phyloP scores from a whole-genome alignment of 2,329 filamentous ascomycete genomes.

The Atkinsonella texensis region DNA sequence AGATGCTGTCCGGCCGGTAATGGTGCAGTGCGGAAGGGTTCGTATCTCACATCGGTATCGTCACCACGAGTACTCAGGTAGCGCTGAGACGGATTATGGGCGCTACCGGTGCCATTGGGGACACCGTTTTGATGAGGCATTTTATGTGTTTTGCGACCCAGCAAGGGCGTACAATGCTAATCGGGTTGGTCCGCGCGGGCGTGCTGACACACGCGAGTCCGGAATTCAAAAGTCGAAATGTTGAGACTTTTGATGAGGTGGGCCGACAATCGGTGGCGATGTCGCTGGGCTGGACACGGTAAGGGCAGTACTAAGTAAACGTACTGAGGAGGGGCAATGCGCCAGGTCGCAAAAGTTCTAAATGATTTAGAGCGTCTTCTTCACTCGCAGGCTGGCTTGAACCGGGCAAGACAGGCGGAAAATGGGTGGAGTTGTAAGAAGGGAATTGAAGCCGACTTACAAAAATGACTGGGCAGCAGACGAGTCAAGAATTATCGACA shows the following conservation, averaged over 20 bases:
- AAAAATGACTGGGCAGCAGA: neutral
- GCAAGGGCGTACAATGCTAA: neutral
- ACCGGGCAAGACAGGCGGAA: no score
- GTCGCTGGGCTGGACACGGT: neutral
- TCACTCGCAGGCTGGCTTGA: no score
- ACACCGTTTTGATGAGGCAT: conserved; percentile 32
- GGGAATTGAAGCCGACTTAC: neutral
- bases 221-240: neutral
- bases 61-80: conserved; percentile 40
- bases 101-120: conserved; percentile 20
- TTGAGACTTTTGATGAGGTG: neutral
- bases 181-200: neutral
- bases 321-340: conserved; percentile 2
- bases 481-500: neutral
- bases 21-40: neutral
- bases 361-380: neutral
- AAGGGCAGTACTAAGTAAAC: neutral
- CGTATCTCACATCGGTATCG: conserved; percentile 31
- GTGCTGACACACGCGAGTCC: neutral
- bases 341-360: neutral
- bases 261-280: conserved; percentile 5
- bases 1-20: neutral
- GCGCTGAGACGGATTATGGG: conserved; percentile 33
- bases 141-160: conserved; percentile 8
- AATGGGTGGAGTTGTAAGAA: no score